phyloP scores from a whole-genome alignment of 176 grass and related monocot species.

The Alopecurus myosuroides region DNA sequence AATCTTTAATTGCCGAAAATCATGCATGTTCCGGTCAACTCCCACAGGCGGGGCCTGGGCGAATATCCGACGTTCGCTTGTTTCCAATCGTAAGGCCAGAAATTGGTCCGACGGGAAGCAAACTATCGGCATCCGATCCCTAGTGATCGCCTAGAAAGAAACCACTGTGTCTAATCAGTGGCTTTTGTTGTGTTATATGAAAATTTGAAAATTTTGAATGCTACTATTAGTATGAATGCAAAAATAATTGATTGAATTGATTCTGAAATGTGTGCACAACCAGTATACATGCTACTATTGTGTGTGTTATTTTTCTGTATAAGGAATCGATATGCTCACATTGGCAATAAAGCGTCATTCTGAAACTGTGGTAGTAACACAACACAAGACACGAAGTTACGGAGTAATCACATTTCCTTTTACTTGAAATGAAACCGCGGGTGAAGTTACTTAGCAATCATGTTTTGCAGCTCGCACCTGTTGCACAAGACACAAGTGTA shows the following conservation, averaged over 20 bases:
- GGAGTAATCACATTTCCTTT: background rate
- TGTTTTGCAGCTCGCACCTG: background rate
- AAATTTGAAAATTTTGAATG: background rate
- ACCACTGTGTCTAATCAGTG: no score
- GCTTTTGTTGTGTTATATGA: background rate
- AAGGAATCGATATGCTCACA: background rate
- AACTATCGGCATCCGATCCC: no score
- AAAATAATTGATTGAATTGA: background rate
- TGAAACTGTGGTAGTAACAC: background rate
- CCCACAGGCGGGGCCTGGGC: no score
- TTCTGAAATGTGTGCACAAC: background rate
- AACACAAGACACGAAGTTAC: background rate
- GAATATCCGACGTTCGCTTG: no score
- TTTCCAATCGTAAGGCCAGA: no score
- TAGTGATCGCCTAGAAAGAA: no score
- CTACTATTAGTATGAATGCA: background rate
- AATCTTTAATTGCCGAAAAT: no score
- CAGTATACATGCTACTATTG: background rate
- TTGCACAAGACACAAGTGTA: background rate
- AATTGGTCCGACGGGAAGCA: no score
- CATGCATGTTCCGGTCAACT: no score
- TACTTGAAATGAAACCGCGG: background rate
- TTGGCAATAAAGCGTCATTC: background rate
- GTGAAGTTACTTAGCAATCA: background rate
- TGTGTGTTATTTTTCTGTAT: background rate